These are phyloP conservation scores for Botrytis galanthina DNA, from an alignment of 2,329 filamentous ascomycete species.

Conservation along the genomic window DNA sequence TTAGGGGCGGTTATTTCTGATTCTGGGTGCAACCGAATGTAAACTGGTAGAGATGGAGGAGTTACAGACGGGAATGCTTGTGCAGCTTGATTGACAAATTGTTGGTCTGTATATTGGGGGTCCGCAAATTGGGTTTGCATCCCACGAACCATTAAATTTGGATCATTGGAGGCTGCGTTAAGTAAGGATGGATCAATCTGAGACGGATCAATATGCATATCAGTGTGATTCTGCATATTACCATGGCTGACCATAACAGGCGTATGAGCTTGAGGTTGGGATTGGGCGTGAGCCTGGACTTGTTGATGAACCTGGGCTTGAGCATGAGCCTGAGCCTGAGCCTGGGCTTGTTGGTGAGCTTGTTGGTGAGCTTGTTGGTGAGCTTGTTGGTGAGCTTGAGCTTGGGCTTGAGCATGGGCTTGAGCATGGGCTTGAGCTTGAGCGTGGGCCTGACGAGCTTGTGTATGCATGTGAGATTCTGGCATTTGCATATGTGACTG, in stretches of 20 bases:
- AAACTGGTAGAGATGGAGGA: slow-evolving; percentile 54
- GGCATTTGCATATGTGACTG: slow-evolving; percentile 24
- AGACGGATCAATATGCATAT: slow-evolving; percentile 63
- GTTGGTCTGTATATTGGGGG: slow-evolving; percentile 36
- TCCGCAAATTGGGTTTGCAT: slow-evolving; percentile 38
- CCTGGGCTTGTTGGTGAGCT: slow-evolving; percentile 20
- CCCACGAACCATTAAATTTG: slow-evolving; percentile 37
- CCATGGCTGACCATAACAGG: slow-evolving; percentile 41
- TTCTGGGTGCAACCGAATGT: slow-evolving; percentile 66
- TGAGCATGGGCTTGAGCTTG: slow-evolving; percentile 29
- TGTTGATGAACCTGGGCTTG: slow-evolving; percentile 27
- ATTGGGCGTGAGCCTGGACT: slow-evolving; percentile 22
- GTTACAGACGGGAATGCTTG: slow-evolving; percentile 39
- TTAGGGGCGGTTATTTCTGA: slow-evolving; percentile 52
- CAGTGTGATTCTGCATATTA: slow-evolving; percentile 56
- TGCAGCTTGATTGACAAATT: slow-evolving; percentile 42
- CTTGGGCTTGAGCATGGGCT: slow-evolving; percentile 27
- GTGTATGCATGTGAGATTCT: slow-evolving; percentile 25
- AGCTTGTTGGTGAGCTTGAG: slow-evolving; percentile 25
- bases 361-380: slow-evolving; percentile 27
- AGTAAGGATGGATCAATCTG: slow-evolving; percentile 63
- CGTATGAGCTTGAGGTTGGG: slow-evolving; percentile 23
- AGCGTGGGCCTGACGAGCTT: slow-evolving; percentile 25
- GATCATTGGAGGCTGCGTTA: slow-evolving; percentile 47
- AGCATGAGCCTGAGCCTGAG: slow-evolving; percentile 27